Percentiles rank a stretch among this genome's conserved stretches.
Conservation (phyloP, 257 asterid genomes). For the Datura wrightii region DNA sequence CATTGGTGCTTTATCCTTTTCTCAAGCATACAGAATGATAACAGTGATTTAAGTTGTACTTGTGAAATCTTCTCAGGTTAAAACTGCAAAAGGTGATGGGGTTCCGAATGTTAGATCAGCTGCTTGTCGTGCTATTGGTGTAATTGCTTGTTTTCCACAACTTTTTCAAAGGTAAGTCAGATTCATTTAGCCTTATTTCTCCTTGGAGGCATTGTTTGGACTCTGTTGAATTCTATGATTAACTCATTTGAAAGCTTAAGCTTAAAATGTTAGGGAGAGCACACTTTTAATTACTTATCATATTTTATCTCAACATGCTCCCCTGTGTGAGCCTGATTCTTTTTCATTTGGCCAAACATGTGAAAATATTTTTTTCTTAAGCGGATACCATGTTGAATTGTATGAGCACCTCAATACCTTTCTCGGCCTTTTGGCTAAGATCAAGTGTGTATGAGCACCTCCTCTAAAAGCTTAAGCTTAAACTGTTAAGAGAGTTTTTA, state of each 20-base stretch:
- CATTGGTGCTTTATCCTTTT: background rate
- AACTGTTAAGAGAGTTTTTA: background rate
- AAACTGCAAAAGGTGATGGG: conserved; percentile 69
- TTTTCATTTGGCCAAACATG: background rate
- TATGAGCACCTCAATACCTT: conserved; percentile 45
- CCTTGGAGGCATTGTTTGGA: conserved; percentile 15
- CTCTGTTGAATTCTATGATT: background rate
- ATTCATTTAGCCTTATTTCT: conserved; percentile 31
- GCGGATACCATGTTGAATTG: conserved; percentile 16
- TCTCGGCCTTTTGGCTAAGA: conserved; percentile 77
- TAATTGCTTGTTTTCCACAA: conserved; percentile 82
- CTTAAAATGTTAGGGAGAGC: background rate
- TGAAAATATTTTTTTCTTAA: background rate
- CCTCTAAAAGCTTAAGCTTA: background rate
- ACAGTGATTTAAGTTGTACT: conserved; percentile 21
- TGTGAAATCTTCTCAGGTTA: conserved; percentile 55
- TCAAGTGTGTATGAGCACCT: conserved; percentile 48
- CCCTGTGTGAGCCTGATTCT: conserved; percentile 17
- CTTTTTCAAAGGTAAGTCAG: conserved; percentile 67
- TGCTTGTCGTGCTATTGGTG: conserved; percentile 97
- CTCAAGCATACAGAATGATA: background rate
- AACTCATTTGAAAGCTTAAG: conserved; percentile 1
- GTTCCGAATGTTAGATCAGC: conserved; percentile 89
- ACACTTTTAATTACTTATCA: background rate
- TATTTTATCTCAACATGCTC: conserved; percentile 1